Conservation (phyloP, 345 rosid genomes). For the Sisymbrium irio region DNA sequence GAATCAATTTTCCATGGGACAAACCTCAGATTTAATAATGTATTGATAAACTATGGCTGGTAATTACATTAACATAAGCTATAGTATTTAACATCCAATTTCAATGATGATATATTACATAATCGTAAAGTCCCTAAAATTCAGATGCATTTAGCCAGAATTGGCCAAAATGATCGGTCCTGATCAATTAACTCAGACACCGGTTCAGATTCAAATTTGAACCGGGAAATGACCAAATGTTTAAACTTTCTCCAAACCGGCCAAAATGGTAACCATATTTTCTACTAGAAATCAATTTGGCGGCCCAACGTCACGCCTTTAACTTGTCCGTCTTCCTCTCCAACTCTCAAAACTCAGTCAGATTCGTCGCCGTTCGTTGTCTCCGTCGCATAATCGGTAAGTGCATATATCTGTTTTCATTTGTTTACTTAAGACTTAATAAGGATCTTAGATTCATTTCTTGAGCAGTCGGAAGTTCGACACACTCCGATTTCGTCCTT, state of each 20-base stretch:
- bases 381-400: not conserved
- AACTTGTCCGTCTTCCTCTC: not conserved
- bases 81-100: not conserved
- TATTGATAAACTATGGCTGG: not conserved
- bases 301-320: not conserved
- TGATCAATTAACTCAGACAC: not conserved
- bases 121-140: not conserved
- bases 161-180: not conserved
- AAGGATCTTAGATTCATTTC: not conserved
- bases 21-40: not conserved
- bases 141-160: not conserved
- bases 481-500: not conserved
- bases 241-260: not conserved
- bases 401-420: not conserved
- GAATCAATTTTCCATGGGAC: not conserved
- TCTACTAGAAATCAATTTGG: not conserved
- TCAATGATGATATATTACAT: not conserved
- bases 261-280: not conserved
- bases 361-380: not conserved
- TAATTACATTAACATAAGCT: not conserved
- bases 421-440: not conserved
- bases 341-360: not conserved
- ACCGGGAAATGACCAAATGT: not conserved
- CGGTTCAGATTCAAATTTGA: not conserved
- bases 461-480: not conserved